Evolutionary conservation across 1,139 yeast genomes (phyloP), one percentile per base, ranked within the genome.

Genomic region (Zygosaccharomyces pseudobailii): DNA sequence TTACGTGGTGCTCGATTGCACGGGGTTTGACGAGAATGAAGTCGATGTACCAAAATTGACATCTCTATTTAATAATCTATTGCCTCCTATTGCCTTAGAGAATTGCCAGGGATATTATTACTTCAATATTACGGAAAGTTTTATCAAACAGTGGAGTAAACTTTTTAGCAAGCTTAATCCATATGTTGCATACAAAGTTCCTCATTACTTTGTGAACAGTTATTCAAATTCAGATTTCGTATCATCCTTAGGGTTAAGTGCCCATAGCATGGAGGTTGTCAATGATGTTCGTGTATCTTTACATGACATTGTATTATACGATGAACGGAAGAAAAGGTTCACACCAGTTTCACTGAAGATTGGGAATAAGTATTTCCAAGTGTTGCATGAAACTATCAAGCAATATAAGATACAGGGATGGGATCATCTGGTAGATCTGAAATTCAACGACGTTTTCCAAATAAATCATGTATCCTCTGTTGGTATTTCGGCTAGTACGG

Each of bases 321-420:
- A 80, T 67, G 66, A 61, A 21, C 61, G 58, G 3, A 62, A 62
- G 24, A 64, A 68, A 20, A 63, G 74, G 36, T 74, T 74, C 51
- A 67, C 72, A 13, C 82, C 86, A 0, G 84, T 84, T 1, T 75
- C 78, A 1, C 53, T 88, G 48, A 80, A 80, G 55, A 75, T 88
- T 49, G 96, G 96, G 7, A 75, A 84, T 47, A 81, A 79, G 55
- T 84, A 74, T 69, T 62, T 87, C 38, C 90, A 85, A 57, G 66
- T 87, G 3, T 53, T 66, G 20, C 57, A 68, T 47, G 68, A 74
- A 56, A 64, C 73, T 40, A 74, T 75, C 3, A 66, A 60, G 37
- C 61, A 68, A 19, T 43, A 69, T n/a, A 72, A 70, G 47, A 47
- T 72, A 10, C 59, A 62, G 8, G 68, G 66, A n/a, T 36, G 49